Conservation (phyloP, 2,329 filamentous ascomycete genomes). For the Colletotrichum higginsianum region DNA sequence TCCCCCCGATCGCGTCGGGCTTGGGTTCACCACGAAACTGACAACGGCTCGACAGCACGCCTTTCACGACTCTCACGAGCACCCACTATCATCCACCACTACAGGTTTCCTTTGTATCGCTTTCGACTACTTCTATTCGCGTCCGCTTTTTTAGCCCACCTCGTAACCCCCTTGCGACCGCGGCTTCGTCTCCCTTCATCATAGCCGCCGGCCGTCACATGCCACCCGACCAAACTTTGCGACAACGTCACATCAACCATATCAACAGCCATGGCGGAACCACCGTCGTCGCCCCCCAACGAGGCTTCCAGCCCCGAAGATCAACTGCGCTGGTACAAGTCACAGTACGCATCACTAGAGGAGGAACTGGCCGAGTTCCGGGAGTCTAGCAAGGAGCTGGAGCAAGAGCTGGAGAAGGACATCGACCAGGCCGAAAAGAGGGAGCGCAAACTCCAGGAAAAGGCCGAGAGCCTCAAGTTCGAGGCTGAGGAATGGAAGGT, state of each 20-base stretch:
- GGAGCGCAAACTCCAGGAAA: conserved; percentile 87
- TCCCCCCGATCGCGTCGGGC: conserved; percentile 12
- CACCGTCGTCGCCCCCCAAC: conserved; percentile 74
- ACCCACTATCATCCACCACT: conserved; percentile 24
- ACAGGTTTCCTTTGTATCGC: conserved; percentile 36
- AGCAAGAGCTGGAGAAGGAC: conserved; percentile 95
- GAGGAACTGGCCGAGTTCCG: conserved; percentile 94
- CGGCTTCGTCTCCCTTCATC: conserved; percentile 1
- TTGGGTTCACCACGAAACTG: conserved; percentile 8
- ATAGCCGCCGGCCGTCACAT: conserved; percentile 32
- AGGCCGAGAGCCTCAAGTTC: conserved; percentile 86
- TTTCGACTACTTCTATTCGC: conserved; percentile 33
- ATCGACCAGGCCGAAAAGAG: conserved; percentile 95
- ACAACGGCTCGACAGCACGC: conserved; percentile 26
- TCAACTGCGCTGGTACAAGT: conserved; percentile 93
- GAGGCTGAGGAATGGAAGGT: conserved; percentile 99
- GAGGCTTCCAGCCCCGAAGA: conserved; percentile 74
- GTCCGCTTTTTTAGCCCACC: conserved; percentile 18
- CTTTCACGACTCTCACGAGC: conserved; percentile 37
- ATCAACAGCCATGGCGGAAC: conserved; percentile 66
- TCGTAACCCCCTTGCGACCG: conserved; percentile 15
- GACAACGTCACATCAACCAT: conserved; percentile 30
- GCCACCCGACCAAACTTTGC: conserved; percentile 17
- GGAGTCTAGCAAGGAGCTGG: conserved; percentile 92
- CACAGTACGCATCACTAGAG: conserved; percentile 94